Base-by-base conservation (phyloP, 805 yeast genomes). In the Ogataea thermomethanolica region DNA sequence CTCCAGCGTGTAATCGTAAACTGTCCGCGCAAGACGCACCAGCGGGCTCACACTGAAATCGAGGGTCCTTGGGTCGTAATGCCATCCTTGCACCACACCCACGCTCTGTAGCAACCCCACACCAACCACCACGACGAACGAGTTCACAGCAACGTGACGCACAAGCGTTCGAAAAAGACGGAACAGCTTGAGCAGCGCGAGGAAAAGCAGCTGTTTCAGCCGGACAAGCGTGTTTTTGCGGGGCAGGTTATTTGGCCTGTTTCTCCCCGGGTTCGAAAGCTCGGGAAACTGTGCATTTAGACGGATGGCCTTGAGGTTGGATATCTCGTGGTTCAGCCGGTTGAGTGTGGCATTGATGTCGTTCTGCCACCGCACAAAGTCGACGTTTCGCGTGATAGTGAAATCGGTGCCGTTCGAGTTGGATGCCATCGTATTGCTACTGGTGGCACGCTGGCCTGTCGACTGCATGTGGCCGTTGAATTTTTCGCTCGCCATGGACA, bases 301-400 rank as follows among this genome's bases (percentile, higher is more conserved):
- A 13, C 53, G 49, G 11, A 48, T 27, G 9, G 33, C 44, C 29
- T 44, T 43, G 40, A 56, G 28, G 26, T 45, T 52, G 6, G 58
- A 48, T 12, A 64, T 44, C 36, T 76, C 80, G 37, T 64, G 57
- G 12, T 72, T 63, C 29, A 76, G 65, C 51, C 69, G 67, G 44
- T 63, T 66, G 38, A 76, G 59, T 7, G 76, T 62, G 34, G 65
- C 49, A 45, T 74, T 76, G 34, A 76, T 71, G 40, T 75, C 80
- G 24, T 65, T 67, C 52, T 74, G 80, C 81, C 81, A 76, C 33
- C 62, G 65, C 29, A 67, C 61, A 44, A 75, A 70, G 29, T 74
- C 79, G 5, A 52, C 12, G 34, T 45, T 44, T 29, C 65, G 70
- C 7, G 45, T 29, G 10, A 24, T 33, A n/a, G 53, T 25, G 20